Percentiles rank a stretch among this genome's conserved stretches.
These are phyloP conservation scores for Udeniomyces megalosporus DNA, from an alignment of 768 basidiomycete species.

Conservation along the genomic window DNA sequence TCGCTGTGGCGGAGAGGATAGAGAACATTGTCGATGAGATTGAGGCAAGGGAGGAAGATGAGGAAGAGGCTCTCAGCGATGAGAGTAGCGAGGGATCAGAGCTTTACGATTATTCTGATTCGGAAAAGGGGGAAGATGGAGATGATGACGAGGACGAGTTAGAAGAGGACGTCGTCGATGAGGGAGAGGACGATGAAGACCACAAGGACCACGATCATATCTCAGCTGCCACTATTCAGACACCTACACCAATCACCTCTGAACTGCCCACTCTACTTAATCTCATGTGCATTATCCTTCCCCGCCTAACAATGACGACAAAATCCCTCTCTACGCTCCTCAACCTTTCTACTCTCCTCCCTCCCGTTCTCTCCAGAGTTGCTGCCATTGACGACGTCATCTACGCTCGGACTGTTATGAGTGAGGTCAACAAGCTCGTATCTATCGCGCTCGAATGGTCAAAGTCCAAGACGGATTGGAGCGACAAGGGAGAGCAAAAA, in stretches of 20 bases:
- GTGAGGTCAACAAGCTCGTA: not conserved
- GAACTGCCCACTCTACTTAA: not conserved
- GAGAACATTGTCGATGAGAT: constrained; percentile 1
- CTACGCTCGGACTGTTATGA: not conserved
- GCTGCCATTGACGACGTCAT: not conserved
- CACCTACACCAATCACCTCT: not conserved
- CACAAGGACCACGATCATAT: not conserved
- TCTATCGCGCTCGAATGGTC: not conserved
- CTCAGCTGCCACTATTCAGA: not conserved
- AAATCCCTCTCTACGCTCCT: constrained; percentile 1
- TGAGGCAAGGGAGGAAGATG: not conserved
- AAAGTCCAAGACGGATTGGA: not conserved
- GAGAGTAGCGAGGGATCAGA: not conserved
- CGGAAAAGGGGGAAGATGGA: not conserved
- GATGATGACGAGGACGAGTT: not conserved
- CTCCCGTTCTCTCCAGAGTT: not conserved
- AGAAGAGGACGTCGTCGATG: not conserved
- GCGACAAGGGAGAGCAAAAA: constrained; percentile 5
- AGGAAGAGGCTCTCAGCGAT: not conserved
- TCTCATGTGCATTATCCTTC: not conserved
- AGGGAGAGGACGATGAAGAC: not conserved
- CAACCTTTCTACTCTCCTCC: not conserved
- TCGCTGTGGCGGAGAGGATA: constrained; percentile 2
- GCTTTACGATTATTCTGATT: not conserved
- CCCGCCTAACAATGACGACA: not conserved